A percentile compares a stretch with the other conserved stretches of the same genome.
Conservation (phyloP, 75 land plant species). For the Cunninghamia lanceolata region DNA sequence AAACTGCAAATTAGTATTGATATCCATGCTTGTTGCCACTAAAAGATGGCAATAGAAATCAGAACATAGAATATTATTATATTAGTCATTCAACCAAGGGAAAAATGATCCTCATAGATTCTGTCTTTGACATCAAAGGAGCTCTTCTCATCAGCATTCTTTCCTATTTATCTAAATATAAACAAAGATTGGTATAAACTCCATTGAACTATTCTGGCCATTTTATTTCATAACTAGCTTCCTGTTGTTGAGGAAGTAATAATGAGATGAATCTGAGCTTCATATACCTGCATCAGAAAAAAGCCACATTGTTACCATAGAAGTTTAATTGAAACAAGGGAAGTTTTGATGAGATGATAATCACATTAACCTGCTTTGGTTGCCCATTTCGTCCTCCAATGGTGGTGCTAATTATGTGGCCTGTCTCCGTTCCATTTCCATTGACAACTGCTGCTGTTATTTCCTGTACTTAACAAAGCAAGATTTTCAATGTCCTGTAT, state of each 20-base stretch:
- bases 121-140: not conserved
- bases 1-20: not conserved
- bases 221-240: not conserved
- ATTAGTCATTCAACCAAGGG: not conserved
- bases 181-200: not conserved
- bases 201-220: not conserved
- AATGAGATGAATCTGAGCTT: not conserved
- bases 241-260: not conserved
- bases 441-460: slow-evolving; percentile 35
- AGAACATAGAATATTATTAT: not conserved
- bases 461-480: slow-evolving; percentile 22
- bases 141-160: not conserved
- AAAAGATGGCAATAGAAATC: not conserved
- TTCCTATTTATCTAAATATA: not conserved
- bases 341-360: not conserved
- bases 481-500: not conserved
- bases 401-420: slow-evolving; percentile 55
- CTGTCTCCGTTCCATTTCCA: slow-evolving; percentile 47
- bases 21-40: not conserved
- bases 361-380: slow-evolving; percentile 39
- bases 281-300: not conserved
- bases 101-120: not conserved
- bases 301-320: not conserved
- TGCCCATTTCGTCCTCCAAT: slow-evolving; percentile 57
- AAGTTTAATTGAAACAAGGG: not conserved